Evolutionary conservation across 2,329 filamentous ascomycete species (phyloP), one percentile per base, ranked within the genome.

Genomic region (Calonectria pauciramosa): DNA sequence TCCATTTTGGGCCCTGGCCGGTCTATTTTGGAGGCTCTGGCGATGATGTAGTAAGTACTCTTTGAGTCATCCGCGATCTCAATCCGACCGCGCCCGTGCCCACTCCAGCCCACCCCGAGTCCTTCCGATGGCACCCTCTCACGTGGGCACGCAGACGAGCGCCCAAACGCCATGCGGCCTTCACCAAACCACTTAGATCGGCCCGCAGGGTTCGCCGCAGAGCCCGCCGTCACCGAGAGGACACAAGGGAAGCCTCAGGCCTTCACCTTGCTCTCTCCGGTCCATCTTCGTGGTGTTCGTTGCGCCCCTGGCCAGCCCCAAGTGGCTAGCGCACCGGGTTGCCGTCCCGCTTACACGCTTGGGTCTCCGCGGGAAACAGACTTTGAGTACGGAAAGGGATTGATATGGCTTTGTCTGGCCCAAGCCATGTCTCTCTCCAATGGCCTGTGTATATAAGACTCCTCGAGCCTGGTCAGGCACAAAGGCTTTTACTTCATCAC

Each of bases 201-300:
- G 49, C 18, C 49, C 30, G 66, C 49, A 47, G n/a, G 13, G 44
- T 51, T 56, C 49, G 65, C 59, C 32, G 47, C 65, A 44, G 28
- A 47, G n/a, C 49, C 68, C 59, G 32, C 59, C 38, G 59, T 68
- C 65, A 56, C 71, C 71, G 65, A 41, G 49, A 51, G 49, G 16
- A 64, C 36, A 28, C 51, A 26, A 4, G 49, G n/a, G 23, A 32
- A 30, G n/a, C 41, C 47, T 36, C 23, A 26, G 30, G 18, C 38
- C 44, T 63, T 70, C 71, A 70, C 66, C 64, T 65, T 70, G 38
- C 23, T 32, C 49, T 60, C 63, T 75, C 79, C 79, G 79, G 74
- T 75, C 75, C 73, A 71, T 81, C 71, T 80, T 80, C 79, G 79
- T 81, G 72, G 47, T 20, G 41, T 54, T 76, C 69, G 70, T 77